Evolutionary conservation across 768 basidiomycete genomes (phyloP).

Genomic region (Amanita pallidorosea): DNA sequence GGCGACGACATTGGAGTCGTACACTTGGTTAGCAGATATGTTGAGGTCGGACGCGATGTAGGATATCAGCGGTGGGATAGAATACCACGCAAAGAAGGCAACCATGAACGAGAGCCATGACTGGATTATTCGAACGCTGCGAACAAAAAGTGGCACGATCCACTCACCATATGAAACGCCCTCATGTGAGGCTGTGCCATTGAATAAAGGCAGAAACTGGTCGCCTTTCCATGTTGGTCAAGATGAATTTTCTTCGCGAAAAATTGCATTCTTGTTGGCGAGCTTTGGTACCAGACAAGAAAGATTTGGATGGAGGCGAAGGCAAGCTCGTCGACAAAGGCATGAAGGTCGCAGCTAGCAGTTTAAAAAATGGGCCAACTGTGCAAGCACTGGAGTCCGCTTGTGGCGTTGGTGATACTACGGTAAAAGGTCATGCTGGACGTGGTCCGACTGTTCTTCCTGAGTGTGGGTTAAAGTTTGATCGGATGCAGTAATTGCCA

Average conservation of each 20-base stretch:
- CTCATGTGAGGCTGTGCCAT: background rate
- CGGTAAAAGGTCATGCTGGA: background rate
- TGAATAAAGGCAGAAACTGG: background rate
- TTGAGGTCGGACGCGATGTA: background rate
- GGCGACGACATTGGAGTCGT: background rate
- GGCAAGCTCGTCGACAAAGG: no score
- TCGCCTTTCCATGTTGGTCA: conserved; percentile 2
- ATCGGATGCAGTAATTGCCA: background rate
- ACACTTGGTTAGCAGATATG: background rate
- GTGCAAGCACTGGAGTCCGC: no score
- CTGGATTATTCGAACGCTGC: background rate
- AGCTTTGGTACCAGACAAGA: background rate
- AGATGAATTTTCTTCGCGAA: background rate
- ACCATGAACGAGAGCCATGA: conserved; percentile 1
- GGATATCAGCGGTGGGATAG: background rate
- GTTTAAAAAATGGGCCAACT: no score
- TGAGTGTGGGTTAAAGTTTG: no score
- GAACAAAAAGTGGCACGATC: no score
- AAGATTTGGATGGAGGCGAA: background rate
- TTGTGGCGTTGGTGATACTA: background rate
- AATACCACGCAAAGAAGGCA: conserved; percentile 3
- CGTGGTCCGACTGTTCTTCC: no score
- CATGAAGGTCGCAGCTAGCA: no score
- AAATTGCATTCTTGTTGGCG: background rate
- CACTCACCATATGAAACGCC: background rate